A percentile compares a stretch with the other conserved stretches of the same genome.
phyloP scores from a whole-genome alignment of 768 basidiomycete genomes.

The Collybia sp. region DNA sequence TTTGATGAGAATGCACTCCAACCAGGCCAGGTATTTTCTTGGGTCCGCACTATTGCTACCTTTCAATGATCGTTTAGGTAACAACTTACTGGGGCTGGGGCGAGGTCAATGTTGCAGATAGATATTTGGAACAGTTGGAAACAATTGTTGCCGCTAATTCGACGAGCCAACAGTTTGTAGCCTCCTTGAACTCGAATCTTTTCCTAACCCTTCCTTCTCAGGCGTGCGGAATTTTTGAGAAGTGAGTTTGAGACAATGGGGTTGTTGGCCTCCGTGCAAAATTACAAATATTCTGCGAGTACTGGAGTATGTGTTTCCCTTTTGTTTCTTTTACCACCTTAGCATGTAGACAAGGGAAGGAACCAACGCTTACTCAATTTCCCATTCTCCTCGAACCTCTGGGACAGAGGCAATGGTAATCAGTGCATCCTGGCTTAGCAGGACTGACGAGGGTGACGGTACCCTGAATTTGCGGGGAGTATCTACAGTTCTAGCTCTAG shows the following conservation, averaged over 20 bases:
- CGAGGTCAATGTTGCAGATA: conserved; percentile 84
- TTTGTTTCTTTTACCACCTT: conserved; percentile 3
- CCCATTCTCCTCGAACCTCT: conserved; percentile 85
- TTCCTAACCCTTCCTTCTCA: conserved; percentile 21
- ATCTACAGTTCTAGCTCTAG: conserved; percentile 81
- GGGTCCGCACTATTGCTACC: background rate
- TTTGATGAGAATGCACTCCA: conserved; percentile 96
- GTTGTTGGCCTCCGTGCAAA: conserved; percentile 62
- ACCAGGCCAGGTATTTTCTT: conserved; percentile 69
- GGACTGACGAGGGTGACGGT: conserved; percentile 49
- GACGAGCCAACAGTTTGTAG: conserved; percentile 65
- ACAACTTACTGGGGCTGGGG: conserved; percentile 90
- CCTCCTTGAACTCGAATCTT: conserved; percentile 1
- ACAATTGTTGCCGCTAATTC: conserved; percentile 55
- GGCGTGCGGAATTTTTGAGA: conserved; percentile 60
- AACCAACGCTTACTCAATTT: conserved; percentile 77
- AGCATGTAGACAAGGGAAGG: conserved; percentile 49
- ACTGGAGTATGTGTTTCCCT: conserved; percentile 40
- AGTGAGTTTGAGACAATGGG: conserved; percentile 74
- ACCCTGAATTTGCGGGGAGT: conserved; percentile 81
- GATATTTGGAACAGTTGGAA: conserved; percentile 71
- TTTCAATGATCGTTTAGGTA: conserved; percentile 46
- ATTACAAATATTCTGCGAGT: conserved; percentile 53
- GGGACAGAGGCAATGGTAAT: conserved; percentile 91
- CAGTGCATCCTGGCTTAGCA: conserved; percentile 86